Evolutionary conservation across 2,329 filamentous ascomycete species (phyloP).

Genomic region (Lithohypha guttulata): DNA sequence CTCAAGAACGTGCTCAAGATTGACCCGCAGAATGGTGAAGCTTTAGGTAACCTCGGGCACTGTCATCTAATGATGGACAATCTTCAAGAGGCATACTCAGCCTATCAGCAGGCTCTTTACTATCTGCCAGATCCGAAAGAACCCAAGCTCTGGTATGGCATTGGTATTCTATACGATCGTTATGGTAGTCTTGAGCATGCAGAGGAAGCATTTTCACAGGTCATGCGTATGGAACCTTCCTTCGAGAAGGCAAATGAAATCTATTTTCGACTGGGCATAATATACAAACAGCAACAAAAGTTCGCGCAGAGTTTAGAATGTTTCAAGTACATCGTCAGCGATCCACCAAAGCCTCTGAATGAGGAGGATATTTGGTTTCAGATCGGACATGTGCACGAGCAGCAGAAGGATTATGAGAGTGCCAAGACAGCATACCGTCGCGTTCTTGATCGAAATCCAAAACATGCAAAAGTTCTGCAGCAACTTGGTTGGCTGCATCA

Average conservation of each 20-base stretch:
- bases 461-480: constrained; percentile 94
- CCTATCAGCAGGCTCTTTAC: constrained; percentile 90
- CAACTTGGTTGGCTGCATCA: constrained; percentile 97
- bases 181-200: constrained; percentile 95
- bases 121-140: constrained; percentile 94
- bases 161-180: constrained; percentile 91
- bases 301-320: constrained; percentile 91
- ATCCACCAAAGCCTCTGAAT: constrained; percentile 81
- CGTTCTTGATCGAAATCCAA: constrained; percentile 86
- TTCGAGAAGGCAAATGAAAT: constrained; percentile 99
- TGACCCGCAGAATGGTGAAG: constrained; percentile 80
- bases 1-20: constrained; percentile 83
- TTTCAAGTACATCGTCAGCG: constrained; percentile 94
- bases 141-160: constrained; percentile 96
- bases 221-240: constrained; percentile 95
- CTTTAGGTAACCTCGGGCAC: constrained; percentile 94
- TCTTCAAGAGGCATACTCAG: constrained; percentile 88
- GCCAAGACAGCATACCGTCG: constrained; percentile 87
- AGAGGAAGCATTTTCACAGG: constrained; percentile 94
- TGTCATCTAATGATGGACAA: constrained; percentile 99
- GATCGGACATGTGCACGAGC: constrained; percentile 96
- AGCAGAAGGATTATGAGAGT: constrained; percentile 94
- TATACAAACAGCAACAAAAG: constrained; percentile 97
- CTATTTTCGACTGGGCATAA: constrained; percentile 97
- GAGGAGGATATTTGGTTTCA: constrained; percentile 99